Evolutionary conservation across 768 basidiomycete species (phyloP).

Genomic region (Sarcodon aspratus): DNA sequence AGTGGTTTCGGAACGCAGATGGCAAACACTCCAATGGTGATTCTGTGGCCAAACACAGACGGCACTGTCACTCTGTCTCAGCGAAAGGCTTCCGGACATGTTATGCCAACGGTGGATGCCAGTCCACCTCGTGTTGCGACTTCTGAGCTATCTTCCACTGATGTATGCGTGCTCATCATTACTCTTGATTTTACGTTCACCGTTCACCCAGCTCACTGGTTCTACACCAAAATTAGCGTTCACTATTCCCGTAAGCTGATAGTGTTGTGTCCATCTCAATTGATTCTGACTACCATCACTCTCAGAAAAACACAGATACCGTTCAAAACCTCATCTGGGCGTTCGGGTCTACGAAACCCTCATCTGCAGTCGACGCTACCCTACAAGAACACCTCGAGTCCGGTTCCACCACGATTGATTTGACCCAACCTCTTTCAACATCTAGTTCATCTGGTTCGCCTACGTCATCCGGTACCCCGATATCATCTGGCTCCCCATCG

Average conservation of each 20-base stretch:
- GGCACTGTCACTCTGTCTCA: conserved; percentile 58
- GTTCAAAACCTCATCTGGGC: conserved; percentile 47
- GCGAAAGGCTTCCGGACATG: conserved; percentile 36
- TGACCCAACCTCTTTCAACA: conserved; percentile 27
- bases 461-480: conserved; percentile 10
- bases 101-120: conserved; percentile 44
- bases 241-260: conserved; percentile 26
- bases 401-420: conserved; percentile 32
- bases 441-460: conserved; percentile 7
- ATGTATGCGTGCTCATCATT: not conserved
- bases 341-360: conserved; percentile 40
- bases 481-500: too few species aligned
- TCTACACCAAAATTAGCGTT: conserved; percentile 35
- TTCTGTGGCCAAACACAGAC: conserved; percentile 59
- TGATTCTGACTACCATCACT: not conserved
- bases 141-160: conserved; percentile 13
- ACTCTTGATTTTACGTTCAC: not conserved
- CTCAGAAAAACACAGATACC: conserved; percentile 30
- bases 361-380: conserved; percentile 29
- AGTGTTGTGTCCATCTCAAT: not conserved
- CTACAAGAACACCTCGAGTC: conserved; percentile 36
- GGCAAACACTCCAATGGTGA: conserved; percentile 54
- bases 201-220: conserved; percentile 21
- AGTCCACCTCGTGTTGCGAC: conserved; percentile 43
- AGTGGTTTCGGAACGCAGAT: conserved; percentile 52